These are phyloP conservation scores for Meripilus lineatus DNA, from an alignment of 1,284 basidiomycete species.

Conservation along the genomic window DNA sequence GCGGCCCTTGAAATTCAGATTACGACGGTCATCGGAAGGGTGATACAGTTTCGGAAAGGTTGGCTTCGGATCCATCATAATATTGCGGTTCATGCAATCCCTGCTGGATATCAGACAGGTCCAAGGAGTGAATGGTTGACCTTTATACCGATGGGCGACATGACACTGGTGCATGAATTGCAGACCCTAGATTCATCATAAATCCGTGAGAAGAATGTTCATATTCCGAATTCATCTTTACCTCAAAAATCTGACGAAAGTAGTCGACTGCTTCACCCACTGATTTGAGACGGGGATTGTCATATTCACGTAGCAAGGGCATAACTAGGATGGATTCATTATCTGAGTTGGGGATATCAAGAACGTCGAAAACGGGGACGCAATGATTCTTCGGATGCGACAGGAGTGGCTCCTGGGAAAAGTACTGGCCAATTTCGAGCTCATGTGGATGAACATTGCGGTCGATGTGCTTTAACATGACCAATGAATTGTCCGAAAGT, in stretches of 20 bases:
- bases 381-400: conserved; percentile 24
- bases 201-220: neutral
- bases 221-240: conserved; percentile 8
- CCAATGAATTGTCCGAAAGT: too few relatives aligned
- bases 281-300: conserved; percentile 20
- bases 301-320: conserved; percentile 18
- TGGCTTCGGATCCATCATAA: conserved; percentile 30
- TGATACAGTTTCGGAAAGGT: conserved; percentile 26
- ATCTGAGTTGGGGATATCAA: conserved; percentile 12
- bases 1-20: conserved; percentile 14
- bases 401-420: conserved; percentile 16
- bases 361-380: conserved; percentile 17
- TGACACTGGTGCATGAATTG: conserved; percentile 1
- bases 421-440: conserved; percentile 13
- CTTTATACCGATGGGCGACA: conserved; percentile 2
- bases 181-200: neutral
- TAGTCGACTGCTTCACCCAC: conserved; percentile 26
- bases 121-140: neutral
- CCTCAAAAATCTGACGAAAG: conserved; percentile 25
- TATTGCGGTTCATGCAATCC: conserved; percentile 31
- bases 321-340: conserved; percentile 20
- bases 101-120: conserved; percentile 14
- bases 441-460: conserved; percentile 19
- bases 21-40: conserved; percentile 11
- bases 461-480: too few relatives aligned